Percentiles rank a stretch among this genome's conserved stretches.
Conservation (phyloP, 176 grass and related monocot genomes). For the Chrysopogon serrulatus region DNA sequence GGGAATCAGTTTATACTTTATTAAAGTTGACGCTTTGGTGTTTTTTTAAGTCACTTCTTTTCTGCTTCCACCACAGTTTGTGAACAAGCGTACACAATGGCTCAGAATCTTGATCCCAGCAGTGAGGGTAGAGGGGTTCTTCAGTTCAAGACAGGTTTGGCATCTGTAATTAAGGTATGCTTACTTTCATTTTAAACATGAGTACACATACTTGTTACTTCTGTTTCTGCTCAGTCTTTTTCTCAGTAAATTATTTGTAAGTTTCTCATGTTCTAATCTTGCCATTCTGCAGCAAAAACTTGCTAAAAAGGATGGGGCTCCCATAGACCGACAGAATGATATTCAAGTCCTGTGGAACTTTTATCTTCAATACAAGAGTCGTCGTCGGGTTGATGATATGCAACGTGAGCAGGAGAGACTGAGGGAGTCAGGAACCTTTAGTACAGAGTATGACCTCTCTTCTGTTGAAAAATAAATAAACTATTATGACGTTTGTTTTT, state of each 20-base stretch:
- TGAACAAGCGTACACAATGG: conserved; percentile 84
- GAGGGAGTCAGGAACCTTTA: conserved; percentile 71
- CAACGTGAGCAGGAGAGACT: conserved; percentile 62
- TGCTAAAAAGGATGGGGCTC: conserved; percentile 64
- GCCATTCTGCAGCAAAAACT: conserved; percentile 65
- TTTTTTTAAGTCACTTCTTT: background rate
- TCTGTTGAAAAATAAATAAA: background rate
- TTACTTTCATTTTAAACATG: background rate
- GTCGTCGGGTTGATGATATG: conserved; percentile 62
- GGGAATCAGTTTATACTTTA: background rate
- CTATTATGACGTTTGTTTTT: background rate
- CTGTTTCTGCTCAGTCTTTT: background rate
- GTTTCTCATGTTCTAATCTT: conserved; percentile 11
- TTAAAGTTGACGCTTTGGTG: background rate
- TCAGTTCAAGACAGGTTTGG: conserved; percentile 87
- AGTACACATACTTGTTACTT: background rate
- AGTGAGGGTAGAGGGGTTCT: conserved; percentile 75
- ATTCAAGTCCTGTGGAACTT: conserved; percentile 70
- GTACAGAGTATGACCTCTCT: conserved; percentile 59
- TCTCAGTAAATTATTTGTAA: background rate
- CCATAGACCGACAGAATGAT: conserved; percentile 60
- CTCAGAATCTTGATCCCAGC: conserved; percentile 75
- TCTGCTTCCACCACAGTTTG: conserved; percentile 41
- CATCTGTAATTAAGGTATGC: conserved; percentile 82
- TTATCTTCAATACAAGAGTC: conserved; percentile 72